phyloP scores from a whole-genome alignment of 2,329 filamentous ascomycete species.

The Talaromyces albobiverticillius region DNA sequence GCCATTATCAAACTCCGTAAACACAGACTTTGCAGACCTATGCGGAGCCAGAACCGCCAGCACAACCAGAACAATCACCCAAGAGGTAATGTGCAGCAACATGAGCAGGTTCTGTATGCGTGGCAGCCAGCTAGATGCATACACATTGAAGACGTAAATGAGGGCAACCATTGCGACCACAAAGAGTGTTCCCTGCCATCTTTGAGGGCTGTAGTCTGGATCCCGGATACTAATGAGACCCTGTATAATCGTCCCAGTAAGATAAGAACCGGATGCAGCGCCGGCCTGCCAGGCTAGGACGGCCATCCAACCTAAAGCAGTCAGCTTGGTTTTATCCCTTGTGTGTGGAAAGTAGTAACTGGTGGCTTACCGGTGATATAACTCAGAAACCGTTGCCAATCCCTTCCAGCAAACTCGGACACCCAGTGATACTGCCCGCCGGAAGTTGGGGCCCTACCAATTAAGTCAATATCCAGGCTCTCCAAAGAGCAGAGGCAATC shows the following conservation, averaged over 20 bases:
- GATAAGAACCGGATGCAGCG: constrained; percentile 46
- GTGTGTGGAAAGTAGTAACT: background rate
- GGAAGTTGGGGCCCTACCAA: constrained; percentile 50
- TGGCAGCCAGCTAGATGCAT: constrained; percentile 30
- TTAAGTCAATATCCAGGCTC: background rate
- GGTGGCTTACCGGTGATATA: constrained; percentile 47
- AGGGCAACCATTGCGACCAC: constrained; percentile 45
- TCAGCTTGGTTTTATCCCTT: background rate
- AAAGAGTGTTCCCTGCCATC: constrained; percentile 51
- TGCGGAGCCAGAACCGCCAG: constrained; percentile 33
- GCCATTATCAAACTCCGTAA: constrained; percentile 34
- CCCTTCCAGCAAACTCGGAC: constrained; percentile 50
- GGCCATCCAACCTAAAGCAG: constrained; percentile 45
- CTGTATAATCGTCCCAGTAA: constrained; percentile 49
- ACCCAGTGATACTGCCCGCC: constrained; percentile 61
- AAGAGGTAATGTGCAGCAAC: constrained; percentile 37
- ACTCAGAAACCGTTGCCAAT: constrained; percentile 52
- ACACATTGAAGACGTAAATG: constrained; percentile 42
- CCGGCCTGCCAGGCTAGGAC: constrained; percentile 51
- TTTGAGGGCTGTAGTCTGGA: constrained; percentile 38
- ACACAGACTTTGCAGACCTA: constrained; percentile 27
- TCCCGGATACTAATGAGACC: constrained; percentile 42
- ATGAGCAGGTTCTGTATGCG: constrained; percentile 37
- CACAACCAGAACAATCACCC: constrained; percentile 29
- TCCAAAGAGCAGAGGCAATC: background rate